Conservation (phyloP, 2,329 filamentous ascomycete genomes). For the Fusarium sp. region DNA sequence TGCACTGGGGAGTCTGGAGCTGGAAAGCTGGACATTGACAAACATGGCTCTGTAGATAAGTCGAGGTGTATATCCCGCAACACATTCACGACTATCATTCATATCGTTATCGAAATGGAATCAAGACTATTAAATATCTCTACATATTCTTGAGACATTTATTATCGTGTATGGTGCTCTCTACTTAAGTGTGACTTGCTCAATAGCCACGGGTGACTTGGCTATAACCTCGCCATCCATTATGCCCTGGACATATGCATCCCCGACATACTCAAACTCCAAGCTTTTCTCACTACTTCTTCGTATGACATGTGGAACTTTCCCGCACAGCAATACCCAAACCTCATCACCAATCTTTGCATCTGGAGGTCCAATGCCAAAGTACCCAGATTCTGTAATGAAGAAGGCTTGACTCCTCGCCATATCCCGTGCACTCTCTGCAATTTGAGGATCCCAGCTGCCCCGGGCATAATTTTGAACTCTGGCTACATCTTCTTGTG, state of each 20-base stretch:
- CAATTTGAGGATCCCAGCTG: neutral
- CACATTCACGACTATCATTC: too few relatives aligned
- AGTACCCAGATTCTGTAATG: neutral
- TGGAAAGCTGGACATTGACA: too few relatives aligned
- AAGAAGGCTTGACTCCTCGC: neutral
- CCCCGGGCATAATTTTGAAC: neutral
- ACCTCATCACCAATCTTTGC: neutral
- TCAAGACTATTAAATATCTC: too few relatives aligned
- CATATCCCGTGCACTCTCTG: neutral
- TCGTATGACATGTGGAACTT: neutral
- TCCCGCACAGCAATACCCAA: neutral
- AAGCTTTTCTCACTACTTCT: neutral
- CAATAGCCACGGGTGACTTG: neutral
- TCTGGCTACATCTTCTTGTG: neutral
- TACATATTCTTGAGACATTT: neutral
- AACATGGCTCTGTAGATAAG: too few relatives aligned
- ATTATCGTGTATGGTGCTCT: rapidly evolving
- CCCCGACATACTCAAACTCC: neutral
- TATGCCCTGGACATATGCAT: slow-evolving; percentile 3
- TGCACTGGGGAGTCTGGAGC: too few relatives aligned
- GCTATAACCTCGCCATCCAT: neutral
- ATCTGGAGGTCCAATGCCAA: neutral
- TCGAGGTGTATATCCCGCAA: too few relatives aligned
- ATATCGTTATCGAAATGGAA: too few relatives aligned
- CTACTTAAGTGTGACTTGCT: neutral